These are phyloP conservation scores for Phialophora macrospora DNA, from an alignment of 2,329 filamentous ascomycete species.

Conservation along the genomic window DNA sequence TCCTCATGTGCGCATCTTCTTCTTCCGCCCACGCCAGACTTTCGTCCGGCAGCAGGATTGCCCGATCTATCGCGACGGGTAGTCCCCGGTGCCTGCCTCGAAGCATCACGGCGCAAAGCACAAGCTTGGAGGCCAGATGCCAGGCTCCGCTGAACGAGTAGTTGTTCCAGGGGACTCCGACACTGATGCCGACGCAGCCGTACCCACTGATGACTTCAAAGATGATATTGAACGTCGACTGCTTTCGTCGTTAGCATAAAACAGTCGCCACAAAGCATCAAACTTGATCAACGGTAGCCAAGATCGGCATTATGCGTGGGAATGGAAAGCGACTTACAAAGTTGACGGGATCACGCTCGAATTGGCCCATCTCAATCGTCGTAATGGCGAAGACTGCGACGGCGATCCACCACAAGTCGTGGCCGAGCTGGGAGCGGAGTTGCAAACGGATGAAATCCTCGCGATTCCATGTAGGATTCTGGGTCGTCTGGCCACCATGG, in stretches of 20 bases:
- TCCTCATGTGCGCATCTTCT: conserved; percentile 45
- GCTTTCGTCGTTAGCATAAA: not conserved
- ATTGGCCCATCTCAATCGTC: conserved; percentile 64
- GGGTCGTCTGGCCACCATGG: conserved; percentile 12
- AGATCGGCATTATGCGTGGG: not conserved
- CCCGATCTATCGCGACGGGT: conserved; percentile 60
- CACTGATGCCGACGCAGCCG: conserved; percentile 52
- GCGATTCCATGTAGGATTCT: conserved; percentile 42
- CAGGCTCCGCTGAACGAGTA: conserved; percentile 57
- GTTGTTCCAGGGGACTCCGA: conserved; percentile 51
- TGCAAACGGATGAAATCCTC: conserved; percentile 61
- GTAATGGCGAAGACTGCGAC: conserved; percentile 65
- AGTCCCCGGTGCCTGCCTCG: conserved; percentile 61
- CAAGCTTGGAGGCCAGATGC: conserved; percentile 57
- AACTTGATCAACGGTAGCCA: not conserved
- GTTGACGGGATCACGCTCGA: conserved; percentile 55
- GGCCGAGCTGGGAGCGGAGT: conserved; percentile 67
- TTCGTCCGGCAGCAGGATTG: conserved; percentile 49
- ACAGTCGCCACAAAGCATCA: not conserved
- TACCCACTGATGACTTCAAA: conserved; percentile 53
- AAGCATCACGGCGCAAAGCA: conserved; percentile 62
- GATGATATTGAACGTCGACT: conserved; percentile 63
- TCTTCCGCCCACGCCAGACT: conserved; percentile 50
- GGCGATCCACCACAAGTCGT: conserved; percentile 70
- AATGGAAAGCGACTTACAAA: conserved; percentile 43